Evolutionary conservation across 805 yeast species (phyloP).

Genomic region (Isabelozyma pseudorhagii): DNA sequence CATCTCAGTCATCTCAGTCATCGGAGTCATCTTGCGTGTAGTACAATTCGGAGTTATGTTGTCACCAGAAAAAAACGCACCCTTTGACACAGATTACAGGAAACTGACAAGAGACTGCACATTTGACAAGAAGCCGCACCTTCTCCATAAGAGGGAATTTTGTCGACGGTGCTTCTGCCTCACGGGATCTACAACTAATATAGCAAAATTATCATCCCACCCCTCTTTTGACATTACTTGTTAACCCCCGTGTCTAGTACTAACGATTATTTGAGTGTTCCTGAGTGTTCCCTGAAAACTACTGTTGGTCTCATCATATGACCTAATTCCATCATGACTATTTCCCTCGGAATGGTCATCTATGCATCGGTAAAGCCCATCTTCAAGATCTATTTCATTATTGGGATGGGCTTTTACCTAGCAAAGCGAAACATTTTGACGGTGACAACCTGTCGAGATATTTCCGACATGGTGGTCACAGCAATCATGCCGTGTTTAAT

Average conservation of each 20-base stretch:
- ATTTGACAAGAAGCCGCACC: neutral
- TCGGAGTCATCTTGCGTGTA: too few species aligned
- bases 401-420: constrained; percentile 61
- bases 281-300: too few species aligned
- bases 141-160: neutral
- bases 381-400: constrained; percentile 72
- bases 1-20: too few species aligned
- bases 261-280: too few species aligned
- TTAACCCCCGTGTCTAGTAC: too few species aligned
- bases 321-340: constrained; percentile 6
- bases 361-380: constrained; percentile 85
- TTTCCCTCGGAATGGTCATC: constrained; percentile 58
- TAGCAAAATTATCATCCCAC: neutral
- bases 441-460: constrained; percentile 64
- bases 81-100: neutral
- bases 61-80: neutral
- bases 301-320: too few species aligned
- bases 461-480: constrained; percentile 66
- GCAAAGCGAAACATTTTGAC: constrained; percentile 62
- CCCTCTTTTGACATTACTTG: neutral
- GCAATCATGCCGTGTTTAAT: constrained; percentile 74
- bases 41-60: neutral
- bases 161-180: neutral
- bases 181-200: neutral
- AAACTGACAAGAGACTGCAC: neutral